These are phyloP conservation scores for Penicillium sp. DNA, from an alignment of 2,329 filamentous ascomycete species.

Conservation along the genomic window DNA sequence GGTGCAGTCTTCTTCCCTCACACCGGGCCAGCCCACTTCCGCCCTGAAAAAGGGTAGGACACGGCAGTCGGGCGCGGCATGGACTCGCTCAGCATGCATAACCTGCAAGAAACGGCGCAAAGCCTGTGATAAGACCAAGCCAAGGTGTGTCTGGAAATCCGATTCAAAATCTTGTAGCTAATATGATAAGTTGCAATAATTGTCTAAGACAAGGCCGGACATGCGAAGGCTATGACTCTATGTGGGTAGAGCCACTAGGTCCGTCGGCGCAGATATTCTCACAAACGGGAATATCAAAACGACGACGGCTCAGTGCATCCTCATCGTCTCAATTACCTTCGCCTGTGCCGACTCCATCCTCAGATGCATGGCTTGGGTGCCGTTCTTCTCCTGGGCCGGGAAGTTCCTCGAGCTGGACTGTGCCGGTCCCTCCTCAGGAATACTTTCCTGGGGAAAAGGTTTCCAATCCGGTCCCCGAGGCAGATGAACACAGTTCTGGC, in stretches of 20 bases:
- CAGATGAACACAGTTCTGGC: neutral
- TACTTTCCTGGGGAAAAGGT: neutral
- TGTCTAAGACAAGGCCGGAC: conserved; percentile 35
- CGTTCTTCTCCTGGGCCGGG: conserved; percentile 11
- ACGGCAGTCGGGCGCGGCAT: conserved; percentile 31
- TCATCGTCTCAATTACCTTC: conserved; percentile 14
- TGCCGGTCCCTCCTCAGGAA: conserved; percentile 5
- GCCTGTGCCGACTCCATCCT: conserved; percentile 13
- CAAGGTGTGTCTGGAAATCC: conserved; percentile 25
- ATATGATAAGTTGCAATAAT: conserved; percentile 23
- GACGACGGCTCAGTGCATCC: conserved; percentile 22
- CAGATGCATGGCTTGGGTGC: conserved; percentile 13
- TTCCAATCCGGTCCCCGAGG: neutral
- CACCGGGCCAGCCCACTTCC: conserved; percentile 4
- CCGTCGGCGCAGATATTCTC: conserved; percentile 34
- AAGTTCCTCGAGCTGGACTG: conserved; percentile 6
- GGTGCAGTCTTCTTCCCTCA: neutral
- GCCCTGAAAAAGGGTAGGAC: conserved; percentile 25
- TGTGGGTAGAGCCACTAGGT: conserved; percentile 38
- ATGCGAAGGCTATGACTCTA: conserved; percentile 41
- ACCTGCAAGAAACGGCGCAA: conserved; percentile 42
- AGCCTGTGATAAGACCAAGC: conserved; percentile 40
- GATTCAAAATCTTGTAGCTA: neutral
- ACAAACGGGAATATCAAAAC: conserved; percentile 20
- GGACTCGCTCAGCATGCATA: conserved; percentile 43